Conservation (phyloP, 345 rosid genomes). For the Acer negundo region DNA sequence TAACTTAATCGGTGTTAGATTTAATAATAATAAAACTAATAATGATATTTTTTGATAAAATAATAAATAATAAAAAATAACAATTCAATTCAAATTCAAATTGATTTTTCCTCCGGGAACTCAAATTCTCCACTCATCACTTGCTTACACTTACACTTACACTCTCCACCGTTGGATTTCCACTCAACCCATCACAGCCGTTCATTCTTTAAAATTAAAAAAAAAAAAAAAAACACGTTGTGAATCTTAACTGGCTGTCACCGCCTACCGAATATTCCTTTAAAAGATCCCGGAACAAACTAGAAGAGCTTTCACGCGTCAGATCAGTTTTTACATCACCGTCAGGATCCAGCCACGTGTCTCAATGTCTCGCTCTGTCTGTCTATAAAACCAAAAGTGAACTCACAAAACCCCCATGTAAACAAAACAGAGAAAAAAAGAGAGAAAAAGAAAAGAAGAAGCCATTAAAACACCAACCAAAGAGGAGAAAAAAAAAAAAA, state of each 20-base stretch:
- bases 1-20: too few species aligned
- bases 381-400: neutral
- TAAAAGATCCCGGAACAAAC: neutral
- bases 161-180: neutral
- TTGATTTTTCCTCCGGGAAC: neutral
- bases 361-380: neutral
- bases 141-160: neutral
- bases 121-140: neutral
- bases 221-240: neutral
- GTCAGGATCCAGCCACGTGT: neutral
- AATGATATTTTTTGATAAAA: too few species aligned
- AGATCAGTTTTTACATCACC: neutral
- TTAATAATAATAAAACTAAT: too few species aligned
- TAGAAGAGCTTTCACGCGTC: neutral
- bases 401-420: neutral
- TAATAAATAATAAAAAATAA: neutral
- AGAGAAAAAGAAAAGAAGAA: neutral
- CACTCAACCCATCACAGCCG: neutral
- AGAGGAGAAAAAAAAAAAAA: too few species aligned
- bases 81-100: neutral
- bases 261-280: constrained; percentile 29
- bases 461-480: neutral
- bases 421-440: neutral
- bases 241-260: constrained; percentile 11
- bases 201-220: neutral